Evolutionary conservation across 352 stramenopile species (phyloP).

Genomic region (Pythium grandisporangium): DNA sequence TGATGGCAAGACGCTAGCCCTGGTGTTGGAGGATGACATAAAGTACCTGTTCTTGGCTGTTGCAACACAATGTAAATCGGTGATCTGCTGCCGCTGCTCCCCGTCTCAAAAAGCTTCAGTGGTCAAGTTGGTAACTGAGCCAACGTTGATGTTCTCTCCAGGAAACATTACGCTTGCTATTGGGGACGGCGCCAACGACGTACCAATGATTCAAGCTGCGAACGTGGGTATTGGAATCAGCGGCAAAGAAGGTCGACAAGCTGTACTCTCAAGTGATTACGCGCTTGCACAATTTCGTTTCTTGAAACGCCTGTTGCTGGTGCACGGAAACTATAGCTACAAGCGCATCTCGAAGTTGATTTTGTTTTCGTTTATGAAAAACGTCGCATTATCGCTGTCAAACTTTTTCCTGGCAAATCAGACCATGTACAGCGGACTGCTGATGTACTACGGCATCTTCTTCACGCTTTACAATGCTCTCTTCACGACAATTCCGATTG

Average conservation of each 20-base stretch:
- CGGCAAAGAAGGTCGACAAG: conserved; percentile 80
- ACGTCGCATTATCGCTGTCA: conserved; percentile 74
- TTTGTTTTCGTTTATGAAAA: conserved; percentile 88
- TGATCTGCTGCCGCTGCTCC: conserved; percentile 83
- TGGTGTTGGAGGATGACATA: conserved; percentile 83
- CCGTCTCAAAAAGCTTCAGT: conserved; percentile 80
- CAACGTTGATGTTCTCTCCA: conserved; percentile 81
- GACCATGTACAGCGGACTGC: conserved; percentile 80
- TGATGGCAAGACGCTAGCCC: conserved; percentile 73
- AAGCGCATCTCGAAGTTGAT: conserved; percentile 87
- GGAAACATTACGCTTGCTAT: conserved; percentile 85
- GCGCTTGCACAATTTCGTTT: conserved; percentile 80
- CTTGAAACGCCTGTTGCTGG: conserved; percentile 69
- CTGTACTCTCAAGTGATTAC: conserved; percentile 80
- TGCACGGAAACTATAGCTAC: conserved; percentile 89
- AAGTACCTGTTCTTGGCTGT: conserved; percentile 86
- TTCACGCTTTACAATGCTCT: conserved; percentile 88
- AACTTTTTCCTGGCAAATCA: conserved; percentile 82
- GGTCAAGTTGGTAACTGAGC: conserved; percentile 82
- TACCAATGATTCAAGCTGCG: conserved; percentile 84
- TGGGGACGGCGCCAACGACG: conserved; percentile 80
- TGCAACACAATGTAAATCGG: conserved; percentile 82
- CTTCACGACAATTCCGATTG: conserved; percentile 86
- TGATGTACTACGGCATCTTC: conserved; percentile 87
- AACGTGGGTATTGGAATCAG: conserved; percentile 83